These are phyloP conservation scores for Catenaria anguillulae DNA, from an alignment of 371 early-diverging fungal genomes.

Conservation along the genomic window DNA sequence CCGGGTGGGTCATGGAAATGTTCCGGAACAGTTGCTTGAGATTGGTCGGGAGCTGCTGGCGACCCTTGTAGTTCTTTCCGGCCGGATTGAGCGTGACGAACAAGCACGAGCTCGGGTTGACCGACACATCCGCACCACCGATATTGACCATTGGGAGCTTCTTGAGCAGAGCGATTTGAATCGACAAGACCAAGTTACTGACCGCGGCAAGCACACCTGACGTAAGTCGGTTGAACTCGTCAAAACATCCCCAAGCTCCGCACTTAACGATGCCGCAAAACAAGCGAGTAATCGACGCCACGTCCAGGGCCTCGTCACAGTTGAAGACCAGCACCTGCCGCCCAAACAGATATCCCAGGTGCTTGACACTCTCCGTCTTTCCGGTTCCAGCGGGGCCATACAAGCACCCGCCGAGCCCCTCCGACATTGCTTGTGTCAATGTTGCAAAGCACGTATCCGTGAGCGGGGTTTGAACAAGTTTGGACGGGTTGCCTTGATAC, in stretches of 20 bases:
- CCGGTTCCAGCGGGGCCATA: slow-evolving; percentile 39
- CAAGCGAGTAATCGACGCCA: slow-evolving; percentile 35
- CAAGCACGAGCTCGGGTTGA: slow-evolving; percentile 30
- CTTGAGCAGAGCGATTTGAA: slow-evolving; percentile 27
- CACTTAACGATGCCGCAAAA: slow-evolving; percentile 37
- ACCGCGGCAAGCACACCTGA: slow-evolving; percentile 36
- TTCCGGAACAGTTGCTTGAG: slow-evolving; percentile 41
- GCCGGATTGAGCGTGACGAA: slow-evolving; percentile 54
- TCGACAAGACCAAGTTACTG: slow-evolving; percentile 34
- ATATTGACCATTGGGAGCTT: slow-evolving; percentile 17
- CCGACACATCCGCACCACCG: slow-evolving; percentile 19
- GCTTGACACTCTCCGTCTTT: slow-evolving; percentile 42
- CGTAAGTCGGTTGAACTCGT: slow-evolving; percentile 49
- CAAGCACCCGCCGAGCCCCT: slow-evolving; percentile 40
- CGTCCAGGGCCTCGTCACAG: slow-evolving; percentile 42
- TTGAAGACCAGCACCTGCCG: slow-evolving; percentile 43
- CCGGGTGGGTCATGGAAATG: slow-evolving; percentile 40
- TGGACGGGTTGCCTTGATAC: slow-evolving; percentile 36
- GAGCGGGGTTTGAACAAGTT: slow-evolving; percentile 36
- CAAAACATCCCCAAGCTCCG: slow-evolving; percentile 50
- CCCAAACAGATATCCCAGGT: slow-evolving; percentile 32
- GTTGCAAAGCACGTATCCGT: slow-evolving; percentile 40
- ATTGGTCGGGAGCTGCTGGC: slow-evolving; percentile 44
- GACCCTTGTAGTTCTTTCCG: slow-evolving; percentile 41
- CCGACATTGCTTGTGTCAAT: slow-evolving; percentile 33